Percentiles rank a stretch among this genome's conserved stretches.
Conservation (phyloP, 2,329 filamentous ascomycete species). For the Zasmidium angulare region DNA sequence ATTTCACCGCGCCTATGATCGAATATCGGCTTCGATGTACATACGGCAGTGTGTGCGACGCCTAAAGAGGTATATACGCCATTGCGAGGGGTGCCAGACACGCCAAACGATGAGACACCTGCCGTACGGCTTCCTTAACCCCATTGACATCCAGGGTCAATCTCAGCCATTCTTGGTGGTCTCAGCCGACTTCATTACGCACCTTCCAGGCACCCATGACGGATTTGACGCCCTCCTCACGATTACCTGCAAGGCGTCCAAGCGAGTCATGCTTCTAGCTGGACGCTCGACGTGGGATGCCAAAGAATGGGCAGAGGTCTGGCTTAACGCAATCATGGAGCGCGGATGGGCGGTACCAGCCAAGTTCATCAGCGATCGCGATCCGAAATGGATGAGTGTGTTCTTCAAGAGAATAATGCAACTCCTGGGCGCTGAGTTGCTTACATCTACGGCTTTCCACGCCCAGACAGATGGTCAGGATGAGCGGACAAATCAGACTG, state of each 20-base stretch:
- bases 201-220: not conserved
- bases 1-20: not conserved
- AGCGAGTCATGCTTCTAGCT: not conserved
- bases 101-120: too few relatives aligned
- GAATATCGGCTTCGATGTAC: not conserved
- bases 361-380: not conserved
- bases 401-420: constrained; percentile 3
- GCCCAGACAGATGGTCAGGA: constrained; percentile 1
- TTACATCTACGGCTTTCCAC: constrained; percentile 1
- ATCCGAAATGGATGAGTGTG: not conserved
- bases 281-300: not conserved
- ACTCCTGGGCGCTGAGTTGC: not conserved
- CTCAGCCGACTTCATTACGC: constrained; percentile 1
- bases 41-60: not conserved
- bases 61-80: not conserved
- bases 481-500: constrained; percentile 6
- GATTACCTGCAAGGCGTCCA: constrained; percentile 5
- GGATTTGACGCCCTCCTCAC: constrained; percentile 5
- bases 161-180: not conserved
- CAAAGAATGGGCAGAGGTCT: not conserved
- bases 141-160: not conserved
- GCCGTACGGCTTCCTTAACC: not conserved
- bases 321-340: not conserved
- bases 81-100: not conserved
- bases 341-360: not conserved